phyloP scores from a whole-genome alignment of 2,329 filamentous ascomycete genomes.

The Pyrenochaeta sp. region DNA sequence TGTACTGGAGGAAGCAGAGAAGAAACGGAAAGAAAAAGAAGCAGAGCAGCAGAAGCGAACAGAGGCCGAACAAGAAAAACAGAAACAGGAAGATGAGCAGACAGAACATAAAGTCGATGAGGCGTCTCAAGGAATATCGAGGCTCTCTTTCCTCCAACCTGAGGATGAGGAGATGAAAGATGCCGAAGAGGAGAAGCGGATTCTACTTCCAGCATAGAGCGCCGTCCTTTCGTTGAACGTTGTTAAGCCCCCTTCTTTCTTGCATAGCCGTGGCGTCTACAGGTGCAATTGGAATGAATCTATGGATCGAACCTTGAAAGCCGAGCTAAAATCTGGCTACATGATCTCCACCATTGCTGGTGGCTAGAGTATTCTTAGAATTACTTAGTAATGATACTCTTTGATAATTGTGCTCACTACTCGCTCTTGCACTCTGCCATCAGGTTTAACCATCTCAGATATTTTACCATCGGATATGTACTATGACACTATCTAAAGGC shows the following conservation, averaged over 20 bases:
- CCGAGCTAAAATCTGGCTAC: background rate
- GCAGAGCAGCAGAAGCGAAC: slow-evolving; percentile 61
- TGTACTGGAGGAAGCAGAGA: slow-evolving; percentile 44
- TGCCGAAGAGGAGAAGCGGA: slow-evolving; percentile 41
- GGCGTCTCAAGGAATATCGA: slow-evolving; percentile 25
- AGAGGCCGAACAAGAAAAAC: background rate
- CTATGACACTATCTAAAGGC: too few species aligned
- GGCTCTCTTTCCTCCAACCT: slow-evolving; percentile 26
- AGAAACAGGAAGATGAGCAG: slow-evolving; percentile 10
- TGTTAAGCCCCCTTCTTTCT: background rate
- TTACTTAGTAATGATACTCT: too few species aligned
- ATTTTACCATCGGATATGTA: too few species aligned
- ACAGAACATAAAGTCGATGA: slow-evolving; percentile 23
- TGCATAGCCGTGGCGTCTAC: slow-evolving; percentile 34
- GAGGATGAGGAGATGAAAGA: slow-evolving; percentile 42
- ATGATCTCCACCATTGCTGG: background rate
- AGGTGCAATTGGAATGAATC: background rate
- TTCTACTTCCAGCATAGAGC: slow-evolving; percentile 23
- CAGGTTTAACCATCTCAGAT: too few species aligned
- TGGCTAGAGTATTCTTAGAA: too few species aligned
- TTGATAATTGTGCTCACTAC: too few species aligned
- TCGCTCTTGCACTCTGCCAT: too few species aligned
- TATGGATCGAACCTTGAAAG: background rate
- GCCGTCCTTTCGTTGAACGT: background rate
- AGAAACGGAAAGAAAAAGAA: slow-evolving; percentile 46